phyloP scores from a whole-genome alignment of 495 filamentous ascomycete genomes.

The Usnea hakonensis region DNA sequence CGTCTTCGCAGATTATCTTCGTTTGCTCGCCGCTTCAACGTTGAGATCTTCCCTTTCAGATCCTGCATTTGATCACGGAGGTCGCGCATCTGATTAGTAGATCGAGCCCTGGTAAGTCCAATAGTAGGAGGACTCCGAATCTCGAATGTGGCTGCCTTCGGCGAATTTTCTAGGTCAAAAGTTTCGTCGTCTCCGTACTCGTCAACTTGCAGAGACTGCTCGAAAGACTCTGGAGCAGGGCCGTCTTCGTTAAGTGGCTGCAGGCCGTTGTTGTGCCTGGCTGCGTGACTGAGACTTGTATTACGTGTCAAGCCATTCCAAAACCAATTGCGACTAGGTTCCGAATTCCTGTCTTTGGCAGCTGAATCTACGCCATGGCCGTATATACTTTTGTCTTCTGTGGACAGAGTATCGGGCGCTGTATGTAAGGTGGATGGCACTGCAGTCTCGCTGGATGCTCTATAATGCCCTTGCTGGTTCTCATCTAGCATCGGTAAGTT shows the following conservation, averaged over 20 bases:
- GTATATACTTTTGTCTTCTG: neutral
- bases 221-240: constrained; percentile 22
- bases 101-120: constrained; percentile 43
- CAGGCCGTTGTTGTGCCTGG: constrained; percentile 20
- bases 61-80: constrained; percentile 90
- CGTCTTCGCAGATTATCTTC: constrained; percentile 76
- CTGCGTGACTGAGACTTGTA: constrained; percentile 14
- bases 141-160: constrained; percentile 8
- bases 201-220: constrained; percentile 8
- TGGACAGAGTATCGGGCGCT: constrained; percentile 25
- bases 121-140: constrained; percentile 6
- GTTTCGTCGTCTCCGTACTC: constrained; percentile 6
- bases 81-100: constrained; percentile 67
- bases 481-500: constrained; percentile 23
- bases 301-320: constrained; percentile 25
- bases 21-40: constrained; percentile 69
- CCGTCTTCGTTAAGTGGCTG: constrained; percentile 33
- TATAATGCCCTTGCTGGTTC: constrained; percentile 42
- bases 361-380: constrained; percentile 36
- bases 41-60: constrained; percentile 84
- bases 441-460: constrained; percentile 51
- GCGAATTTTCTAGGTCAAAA: constrained; percentile 4
- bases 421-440: constrained; percentile 37
- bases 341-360: constrained; percentile 13
- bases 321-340: constrained; percentile 24